Evolutionary conservation across 305 asterid genomes (phyloP).

Genomic region (Solanum chacoense): DNA sequence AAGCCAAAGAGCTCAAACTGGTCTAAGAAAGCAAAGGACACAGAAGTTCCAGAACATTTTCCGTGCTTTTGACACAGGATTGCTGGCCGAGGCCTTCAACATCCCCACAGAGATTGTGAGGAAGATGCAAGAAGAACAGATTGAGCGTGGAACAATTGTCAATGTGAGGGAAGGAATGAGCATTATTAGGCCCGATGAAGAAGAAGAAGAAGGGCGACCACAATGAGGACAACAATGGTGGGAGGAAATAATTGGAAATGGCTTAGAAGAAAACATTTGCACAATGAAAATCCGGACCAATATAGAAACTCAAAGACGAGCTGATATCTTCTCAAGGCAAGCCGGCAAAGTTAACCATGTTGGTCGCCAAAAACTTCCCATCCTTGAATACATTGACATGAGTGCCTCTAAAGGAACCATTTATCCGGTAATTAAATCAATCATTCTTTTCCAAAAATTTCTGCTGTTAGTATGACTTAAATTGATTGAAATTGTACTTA

Average conservation of each 20-base stretch:
- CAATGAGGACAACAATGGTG: neutral
- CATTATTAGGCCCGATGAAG: conserved; percentile 35
- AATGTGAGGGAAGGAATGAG: conserved; percentile 25
- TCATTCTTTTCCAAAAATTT: neutral
- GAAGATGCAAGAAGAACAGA: conserved; percentile 28
- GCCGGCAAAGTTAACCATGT: conserved; percentile 45
- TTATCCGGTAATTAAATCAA: conserved; percentile 24
- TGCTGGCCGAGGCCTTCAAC: conserved; percentile 54
- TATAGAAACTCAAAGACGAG: conserved; percentile 22
- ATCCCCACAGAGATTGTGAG: conserved; percentile 23
- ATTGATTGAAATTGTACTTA: neutral
- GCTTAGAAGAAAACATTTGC: conserved; percentile 41
- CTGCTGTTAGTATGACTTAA: neutral
- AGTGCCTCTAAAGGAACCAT: conserved; percentile 49
- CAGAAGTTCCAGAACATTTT: conserved; percentile 37
- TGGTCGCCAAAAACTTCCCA: conserved; percentile 43
- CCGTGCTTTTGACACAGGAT: conserved; percentile 26
- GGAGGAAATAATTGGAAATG: conserved; percentile 6
- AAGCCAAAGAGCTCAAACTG: conserved; percentile 7
- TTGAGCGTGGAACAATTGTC: conserved; percentile 17
- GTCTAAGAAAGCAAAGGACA: conserved; percentile 4
- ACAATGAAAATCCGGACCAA: conserved; percentile 31
- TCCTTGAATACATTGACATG: conserved; percentile 49
- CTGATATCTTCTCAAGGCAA: conserved; percentile 43
- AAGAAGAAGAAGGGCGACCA: neutral